Percentiles rank a stretch among this genome's conserved stretches.
These are phyloP conservation scores for Rhodotorula toruloides DNA, from an alignment of 768 basidiomycete species.

Conservation along the genomic window DNA sequence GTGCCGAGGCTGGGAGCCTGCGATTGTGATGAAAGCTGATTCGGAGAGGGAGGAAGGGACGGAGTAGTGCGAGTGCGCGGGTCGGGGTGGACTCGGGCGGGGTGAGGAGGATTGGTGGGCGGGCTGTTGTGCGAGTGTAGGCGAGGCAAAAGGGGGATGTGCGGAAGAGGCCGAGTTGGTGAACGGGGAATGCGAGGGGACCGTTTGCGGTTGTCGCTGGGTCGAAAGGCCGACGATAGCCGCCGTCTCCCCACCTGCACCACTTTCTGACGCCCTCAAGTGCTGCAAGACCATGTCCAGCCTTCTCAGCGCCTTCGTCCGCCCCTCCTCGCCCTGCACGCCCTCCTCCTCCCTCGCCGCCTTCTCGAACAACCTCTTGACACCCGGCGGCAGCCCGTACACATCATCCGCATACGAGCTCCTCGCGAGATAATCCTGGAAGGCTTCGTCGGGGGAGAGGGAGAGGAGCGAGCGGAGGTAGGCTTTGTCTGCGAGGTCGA, in stretches of 20 bases:
- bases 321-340: neutral
- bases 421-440: constrained; percentile 19
- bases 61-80: neutral
- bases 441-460: constrained; percentile 5
- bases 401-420: constrained; percentile 31
- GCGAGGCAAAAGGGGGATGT: too few species aligned
- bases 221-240: too few species aligned
- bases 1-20: neutral
- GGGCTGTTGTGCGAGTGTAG: too few species aligned
- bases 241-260: neutral
- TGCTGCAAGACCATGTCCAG: constrained; percentile 33
- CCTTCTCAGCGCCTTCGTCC: constrained; percentile 17
- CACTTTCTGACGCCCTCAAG: neutral
- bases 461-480: constrained; percentile 33
- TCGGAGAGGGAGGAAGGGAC: neutral
- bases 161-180: too few species aligned
- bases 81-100: neutral
- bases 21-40: constrained; percentile 4
- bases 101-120: neutral
- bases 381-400: constrained; percentile 12
- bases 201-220: neutral
- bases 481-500: constrained; percentile 24
- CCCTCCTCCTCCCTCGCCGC: neutral
- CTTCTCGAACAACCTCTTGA: constrained; percentile 9
- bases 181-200: too few species aligned